A percentile compares a stretch with the other conserved stretches of the same genome.
These are phyloP conservation scores for Carex sylvatica DNA, from an alignment of 202 grass and related monocot species.

Conservation along the genomic window DNA sequence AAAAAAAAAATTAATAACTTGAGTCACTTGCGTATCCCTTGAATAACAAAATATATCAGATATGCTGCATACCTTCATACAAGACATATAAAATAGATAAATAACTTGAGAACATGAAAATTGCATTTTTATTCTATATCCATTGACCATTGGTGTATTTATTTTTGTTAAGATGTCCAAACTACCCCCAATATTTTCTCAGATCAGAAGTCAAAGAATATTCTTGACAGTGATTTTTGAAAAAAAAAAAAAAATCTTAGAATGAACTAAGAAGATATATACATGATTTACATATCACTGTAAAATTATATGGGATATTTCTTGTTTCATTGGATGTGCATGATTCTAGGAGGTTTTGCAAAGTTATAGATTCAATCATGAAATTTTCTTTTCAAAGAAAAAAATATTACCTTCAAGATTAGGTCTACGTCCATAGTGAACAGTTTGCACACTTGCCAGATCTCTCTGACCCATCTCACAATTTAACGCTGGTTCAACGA, in stretches of 20 bases:
- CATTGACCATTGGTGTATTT: background rate
- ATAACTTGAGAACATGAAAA: background rate
- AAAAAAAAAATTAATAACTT: background rate
- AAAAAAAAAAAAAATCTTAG: background rate
- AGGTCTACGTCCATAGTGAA: constrained; percentile 72
- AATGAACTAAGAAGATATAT: background rate
- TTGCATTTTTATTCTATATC: background rate
- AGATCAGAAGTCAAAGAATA: background rate
- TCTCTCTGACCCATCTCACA: constrained; percentile 7
- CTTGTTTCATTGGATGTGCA: background rate
- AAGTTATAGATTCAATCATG: background rate
- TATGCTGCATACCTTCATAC: background rate
- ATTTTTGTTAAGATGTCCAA: background rate
- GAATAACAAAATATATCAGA: background rate
- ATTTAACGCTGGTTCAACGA: background rate
- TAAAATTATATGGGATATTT: background rate
- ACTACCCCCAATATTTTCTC: background rate
- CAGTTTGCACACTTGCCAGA: constrained; percentile 46
- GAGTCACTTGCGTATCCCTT: background rate
- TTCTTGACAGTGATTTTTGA: background rate
- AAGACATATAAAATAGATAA: too few species aligned
- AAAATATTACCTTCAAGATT: constrained; percentile 70
- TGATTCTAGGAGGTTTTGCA: background rate
- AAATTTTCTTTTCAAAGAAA: background rate
- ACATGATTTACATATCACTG: background rate